These are phyloP conservation scores for Babesia bigemina DNA, from an alignment of 169 alveolate species.

Conservation along the genomic window DNA sequence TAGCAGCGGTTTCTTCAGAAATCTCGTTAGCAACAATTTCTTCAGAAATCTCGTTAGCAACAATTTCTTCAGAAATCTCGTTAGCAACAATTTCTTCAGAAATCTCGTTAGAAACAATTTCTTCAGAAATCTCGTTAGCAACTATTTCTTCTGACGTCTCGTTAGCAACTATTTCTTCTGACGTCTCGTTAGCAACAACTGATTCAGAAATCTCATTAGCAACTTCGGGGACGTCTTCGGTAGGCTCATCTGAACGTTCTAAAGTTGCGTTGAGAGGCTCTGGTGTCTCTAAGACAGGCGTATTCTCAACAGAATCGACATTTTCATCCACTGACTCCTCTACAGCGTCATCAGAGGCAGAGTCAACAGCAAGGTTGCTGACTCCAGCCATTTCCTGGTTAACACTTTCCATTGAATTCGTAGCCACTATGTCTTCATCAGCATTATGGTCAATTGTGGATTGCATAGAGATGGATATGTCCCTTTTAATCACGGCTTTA, in stretches of 20 bases:
- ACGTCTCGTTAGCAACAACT: background rate
- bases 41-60: background rate
- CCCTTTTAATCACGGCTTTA: background rate
- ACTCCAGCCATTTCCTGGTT: background rate
- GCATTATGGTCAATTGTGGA: background rate
- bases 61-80: background rate
- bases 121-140: background rate
- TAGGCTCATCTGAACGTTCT: background rate
- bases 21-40: background rate
- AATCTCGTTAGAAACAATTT: background rate
- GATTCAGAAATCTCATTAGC: background rate
- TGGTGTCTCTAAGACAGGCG: background rate
- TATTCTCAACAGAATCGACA: background rate
- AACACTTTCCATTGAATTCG: background rate
- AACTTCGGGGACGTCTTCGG: background rate
- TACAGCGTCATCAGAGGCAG: background rate
- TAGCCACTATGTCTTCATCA: background rate
- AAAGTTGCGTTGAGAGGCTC: background rate
- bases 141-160: background rate
- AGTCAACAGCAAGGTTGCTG: background rate
- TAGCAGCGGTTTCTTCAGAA: background rate
- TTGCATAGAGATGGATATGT: background rate
- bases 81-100: background rate
- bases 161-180: background rate
- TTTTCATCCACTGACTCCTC: background rate